A percentile compares a stretch with the other conserved stretches of the same genome.
These are phyloP conservation scores for Biscogniauxia sp. DNA, from an alignment of 2,329 filamentous ascomycete genomes.

Conservation along the genomic window DNA sequence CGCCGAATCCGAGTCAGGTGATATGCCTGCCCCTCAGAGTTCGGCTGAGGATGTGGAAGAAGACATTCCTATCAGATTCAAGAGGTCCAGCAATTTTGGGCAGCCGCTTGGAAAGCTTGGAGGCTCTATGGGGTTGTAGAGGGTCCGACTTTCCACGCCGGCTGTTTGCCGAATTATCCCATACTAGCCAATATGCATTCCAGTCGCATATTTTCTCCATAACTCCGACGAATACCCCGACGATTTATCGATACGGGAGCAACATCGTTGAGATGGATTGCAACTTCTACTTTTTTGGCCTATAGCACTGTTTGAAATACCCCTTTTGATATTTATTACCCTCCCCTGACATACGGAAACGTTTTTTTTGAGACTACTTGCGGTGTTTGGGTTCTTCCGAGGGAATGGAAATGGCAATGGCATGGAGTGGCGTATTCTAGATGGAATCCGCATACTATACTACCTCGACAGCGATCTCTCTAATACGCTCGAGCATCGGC, in stretches of 20 bases:
- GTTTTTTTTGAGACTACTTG: slow-evolving; percentile 5
- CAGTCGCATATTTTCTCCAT: slow-evolving; percentile 1
- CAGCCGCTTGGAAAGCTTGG: slow-evolving; percentile 26
- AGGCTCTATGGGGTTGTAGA: slow-evolving; percentile 2
- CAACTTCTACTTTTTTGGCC: slow-evolving; percentile 2
- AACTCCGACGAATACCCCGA: slow-evolving; percentile 1
- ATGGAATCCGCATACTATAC: slow-evolving; percentile 2
- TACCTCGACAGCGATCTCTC: neutral
- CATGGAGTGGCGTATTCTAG: slow-evolving; percentile 17
- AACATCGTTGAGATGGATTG: slow-evolving; percentile 1
- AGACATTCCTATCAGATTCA: slow-evolving; percentile 24
- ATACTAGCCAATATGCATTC: slow-evolving; percentile 4
- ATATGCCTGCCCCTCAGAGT: slow-evolving; percentile 9
- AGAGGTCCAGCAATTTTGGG: slow-evolving; percentile 28
- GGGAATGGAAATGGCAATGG: slow-evolving; percentile 19
- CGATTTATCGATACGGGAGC: neutral
- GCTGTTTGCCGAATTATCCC: neutral
- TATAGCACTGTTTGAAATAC: slow-evolving; percentile 17
- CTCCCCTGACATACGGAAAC: slow-evolving; percentile 6
- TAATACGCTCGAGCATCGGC: neutral
- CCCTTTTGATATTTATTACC: slow-evolving; percentile 16
- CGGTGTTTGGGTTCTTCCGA: slow-evolving; percentile 10
- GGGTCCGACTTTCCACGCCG: neutral
- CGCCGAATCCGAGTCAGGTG: slow-evolving; percentile 4
- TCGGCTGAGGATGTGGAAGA: slow-evolving; percentile 14